phyloP scores from a whole-genome alignment of 176 grass and related monocot genomes.

The Oryza glumipatula region DNA sequence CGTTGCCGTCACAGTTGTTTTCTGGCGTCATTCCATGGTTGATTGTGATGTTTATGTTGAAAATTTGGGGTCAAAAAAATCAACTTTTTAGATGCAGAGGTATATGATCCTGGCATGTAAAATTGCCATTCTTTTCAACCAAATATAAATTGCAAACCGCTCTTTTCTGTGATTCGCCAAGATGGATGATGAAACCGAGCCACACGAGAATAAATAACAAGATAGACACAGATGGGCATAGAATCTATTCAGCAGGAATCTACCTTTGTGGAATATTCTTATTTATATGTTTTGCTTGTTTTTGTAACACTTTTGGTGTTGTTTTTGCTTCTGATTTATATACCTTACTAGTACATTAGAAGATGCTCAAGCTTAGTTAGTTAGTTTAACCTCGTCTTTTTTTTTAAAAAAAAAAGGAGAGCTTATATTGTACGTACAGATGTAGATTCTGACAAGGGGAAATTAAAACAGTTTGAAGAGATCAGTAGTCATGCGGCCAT shows the following conservation, averaged over 20 bases:
- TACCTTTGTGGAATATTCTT: constrained; percentile 11
- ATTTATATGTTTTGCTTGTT: not conserved
- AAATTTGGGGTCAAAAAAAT: not conserved
- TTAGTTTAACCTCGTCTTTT: not conserved
- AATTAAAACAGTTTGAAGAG: not conserved
- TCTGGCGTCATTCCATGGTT: not conserved
- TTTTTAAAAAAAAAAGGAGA: not conserved
- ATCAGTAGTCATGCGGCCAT: not conserved
- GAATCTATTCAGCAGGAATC: not conserved
- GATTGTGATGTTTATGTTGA: constrained; percentile 17
- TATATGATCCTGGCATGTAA: not conserved
- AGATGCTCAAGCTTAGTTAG: not conserved
- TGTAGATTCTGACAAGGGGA: not conserved
- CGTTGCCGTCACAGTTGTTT: constrained; percentile 28
- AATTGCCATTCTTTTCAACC: not conserved
- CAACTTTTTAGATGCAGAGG: not conserved
- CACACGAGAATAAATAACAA: not conserved
- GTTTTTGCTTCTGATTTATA: not conserved
- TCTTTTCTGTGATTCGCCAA: not conserved
- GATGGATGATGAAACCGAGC: not conserved
- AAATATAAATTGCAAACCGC: not conserved
- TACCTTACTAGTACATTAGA: not conserved
- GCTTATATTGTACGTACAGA: not conserved
- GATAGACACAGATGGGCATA: not conserved
- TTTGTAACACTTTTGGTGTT: not conserved